Evolutionary conservation across 2,329 filamentous ascomycete genomes (phyloP), one percentile per base, ranked within the genome.

Genomic region (Ascochyta lentis): DNA sequence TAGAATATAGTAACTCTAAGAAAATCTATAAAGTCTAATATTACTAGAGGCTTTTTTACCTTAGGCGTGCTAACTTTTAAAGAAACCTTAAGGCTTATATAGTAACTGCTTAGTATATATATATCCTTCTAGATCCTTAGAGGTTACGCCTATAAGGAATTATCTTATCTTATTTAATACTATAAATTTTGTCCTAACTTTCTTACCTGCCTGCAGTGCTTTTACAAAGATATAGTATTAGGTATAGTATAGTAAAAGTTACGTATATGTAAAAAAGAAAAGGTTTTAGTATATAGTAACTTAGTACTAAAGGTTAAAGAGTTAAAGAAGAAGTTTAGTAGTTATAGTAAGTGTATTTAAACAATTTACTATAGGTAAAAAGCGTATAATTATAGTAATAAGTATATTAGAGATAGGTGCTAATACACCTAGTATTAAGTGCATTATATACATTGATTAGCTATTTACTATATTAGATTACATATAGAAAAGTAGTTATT

Each of bases 381-480:
- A 40, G 45, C 29, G 27, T 6, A 39, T 63, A 19, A 47, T 64
- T 26, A 41, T 60, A 15, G 61, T 42, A 22, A 64, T 43, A 2
- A 64, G 49, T 34, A 51, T 50, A 34, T 56, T 64, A 31, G 58
- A 54, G 16, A 50, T 60, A 31, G 56, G 59, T 3, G 43, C 62
- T 6, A 31, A 64, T 15, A 44, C 53, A 42, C 23, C 24, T n/a
- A 8, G 29, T 12, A 42, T 42, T 24, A 16, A 27, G 40, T 42
- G 19, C 19, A 42, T 42, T 42, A 42, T 42, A 42, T 5, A 42
- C 4, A 42, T 42, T 27, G 16, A 42, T 29, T 42, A 16, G 40
- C 40, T 27, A 8, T 42, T 42, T 27, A 42, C 23, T 16, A 6
- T 42, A 5, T 42, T 42, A 27, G 40, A 42, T 42, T 42, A 42